Evolutionary conservation across 177 flowering plant species (phyloP).

Genomic region (Vitis hybrid): DNA sequence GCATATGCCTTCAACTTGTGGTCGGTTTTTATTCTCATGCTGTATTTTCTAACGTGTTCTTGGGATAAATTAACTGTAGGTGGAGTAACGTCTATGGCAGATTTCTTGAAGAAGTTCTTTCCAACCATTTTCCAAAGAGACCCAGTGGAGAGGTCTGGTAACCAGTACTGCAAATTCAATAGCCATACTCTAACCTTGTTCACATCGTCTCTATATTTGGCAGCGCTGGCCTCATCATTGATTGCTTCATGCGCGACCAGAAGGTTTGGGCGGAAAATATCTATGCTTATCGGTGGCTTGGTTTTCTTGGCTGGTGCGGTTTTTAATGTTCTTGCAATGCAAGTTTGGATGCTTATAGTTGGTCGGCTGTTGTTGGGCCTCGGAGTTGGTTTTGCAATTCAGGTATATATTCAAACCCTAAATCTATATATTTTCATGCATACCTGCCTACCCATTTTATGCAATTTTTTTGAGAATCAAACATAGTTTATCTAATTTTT

Average conservation of each 20-base stretch:
- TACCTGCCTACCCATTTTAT: no score
- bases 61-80: no score
- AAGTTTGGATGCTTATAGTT: constrained; percentile 66
- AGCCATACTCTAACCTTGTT: constrained; percentile 33
- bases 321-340: constrained; percentile 55
- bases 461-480: no score
- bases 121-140: not conserved
- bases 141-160: constrained; percentile 7
- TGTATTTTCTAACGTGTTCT: no score
- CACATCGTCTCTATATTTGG: constrained; percentile 46
- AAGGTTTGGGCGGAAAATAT: constrained; percentile 49
- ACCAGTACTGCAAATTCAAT: constrained; percentile 43
- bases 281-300: constrained; percentile 69
- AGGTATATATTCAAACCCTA: constrained; percentile 34
- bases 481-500: no score
- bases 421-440: no score
- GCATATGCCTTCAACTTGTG: no score
- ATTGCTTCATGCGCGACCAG: constrained; percentile 63
- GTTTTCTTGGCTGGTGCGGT: constrained; percentile 59
- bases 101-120: no score
- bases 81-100: no score
- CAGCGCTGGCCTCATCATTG: constrained; percentile 43
- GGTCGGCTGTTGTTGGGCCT: constrained; percentile 77
- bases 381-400: constrained; percentile 79
- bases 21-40: no score